Percentiles rank a stretch among this genome's conserved stretches.
phyloP scores from a whole-genome alignment of 2,329 filamentous ascomycete species.

The Calonectria pseudoturangicola region DNA sequence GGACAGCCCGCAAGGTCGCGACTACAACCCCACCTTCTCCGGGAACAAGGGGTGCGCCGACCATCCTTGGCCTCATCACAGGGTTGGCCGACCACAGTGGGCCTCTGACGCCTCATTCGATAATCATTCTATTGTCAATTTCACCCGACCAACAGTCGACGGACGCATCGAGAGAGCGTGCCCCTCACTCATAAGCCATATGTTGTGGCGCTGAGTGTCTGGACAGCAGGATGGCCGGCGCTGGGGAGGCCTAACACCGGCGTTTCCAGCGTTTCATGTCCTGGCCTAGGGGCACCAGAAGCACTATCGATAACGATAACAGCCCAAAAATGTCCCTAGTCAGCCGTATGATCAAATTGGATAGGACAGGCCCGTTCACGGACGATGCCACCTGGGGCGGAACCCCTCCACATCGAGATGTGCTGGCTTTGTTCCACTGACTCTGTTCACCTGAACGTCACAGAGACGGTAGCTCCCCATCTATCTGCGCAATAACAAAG shows the following conservation, averaged over 20 bases:
- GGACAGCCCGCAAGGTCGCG: slow-evolving; percentile 19
- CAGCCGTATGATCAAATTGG: neutral
- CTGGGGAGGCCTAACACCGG: neutral
- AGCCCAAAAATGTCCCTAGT: neutral
- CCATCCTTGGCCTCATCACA: slow-evolving; percentile 17
- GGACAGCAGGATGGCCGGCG: neutral
- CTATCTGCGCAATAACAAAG: neutral
- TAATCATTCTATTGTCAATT: slow-evolving; percentile 2
- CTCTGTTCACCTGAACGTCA: neutral
- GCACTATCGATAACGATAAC: slow-evolving; percentile 16
- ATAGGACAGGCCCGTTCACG: slow-evolving; percentile 15
- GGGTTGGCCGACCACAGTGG: slow-evolving; percentile 1
- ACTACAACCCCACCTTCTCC: slow-evolving; percentile 29
- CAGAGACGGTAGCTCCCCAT: neutral
- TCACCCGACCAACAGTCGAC: slow-evolving; percentile 2
- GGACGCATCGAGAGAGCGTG: neutral
- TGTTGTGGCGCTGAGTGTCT: neutral
- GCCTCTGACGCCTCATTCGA: slow-evolving; percentile 7
- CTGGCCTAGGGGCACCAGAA: neutral
- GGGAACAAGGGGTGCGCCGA: slow-evolving; percentile 13
- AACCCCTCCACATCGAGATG: neutral
- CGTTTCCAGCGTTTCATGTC: slow-evolving; percentile 8
- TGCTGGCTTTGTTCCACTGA: neutral
- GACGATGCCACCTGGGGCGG: slow-evolving; percentile 2
- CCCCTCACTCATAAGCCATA: neutral